Evolutionary conservation across 106 monocot species (phyloP).

Genomic region (Acorus gramineus): DNA sequence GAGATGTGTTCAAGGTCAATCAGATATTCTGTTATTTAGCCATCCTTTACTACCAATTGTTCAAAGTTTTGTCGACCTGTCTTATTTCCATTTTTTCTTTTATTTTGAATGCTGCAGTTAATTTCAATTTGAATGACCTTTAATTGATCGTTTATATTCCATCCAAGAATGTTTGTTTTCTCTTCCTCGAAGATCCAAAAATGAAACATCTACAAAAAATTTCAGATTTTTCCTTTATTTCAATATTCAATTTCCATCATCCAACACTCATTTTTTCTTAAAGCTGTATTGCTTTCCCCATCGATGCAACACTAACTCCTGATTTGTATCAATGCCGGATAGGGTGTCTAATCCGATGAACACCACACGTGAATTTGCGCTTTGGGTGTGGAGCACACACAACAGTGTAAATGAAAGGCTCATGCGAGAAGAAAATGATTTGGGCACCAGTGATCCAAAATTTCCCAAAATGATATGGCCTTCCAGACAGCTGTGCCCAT

Average conservation of each 20-base stretch:
- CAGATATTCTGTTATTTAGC: neutral
- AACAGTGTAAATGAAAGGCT: conserved; percentile 88
- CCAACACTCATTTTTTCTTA: conserved; percentile 4
- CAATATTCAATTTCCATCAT: neutral
- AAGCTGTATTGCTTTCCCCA: too few relatives aligned
- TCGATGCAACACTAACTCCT: too few relatives aligned
- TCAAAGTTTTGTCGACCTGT: too few relatives aligned
- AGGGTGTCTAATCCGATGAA: conserved; percentile 55
- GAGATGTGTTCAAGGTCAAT: conserved; percentile 80
- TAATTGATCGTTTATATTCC: too few relatives aligned
- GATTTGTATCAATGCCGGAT: too few relatives aligned
- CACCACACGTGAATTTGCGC: conserved; percentile 45
- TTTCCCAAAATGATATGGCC: conserved; percentile 92
- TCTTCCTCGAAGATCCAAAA: too few relatives aligned
- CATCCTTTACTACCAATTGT: too few relatives aligned
- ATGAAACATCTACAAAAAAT: too few relatives aligned
- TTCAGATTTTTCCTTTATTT: neutral
- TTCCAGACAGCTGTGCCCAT: conserved; percentile 57
- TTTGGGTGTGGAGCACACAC: conserved; percentile 90
- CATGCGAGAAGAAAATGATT: conserved; percentile 59
- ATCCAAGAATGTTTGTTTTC: too few relatives aligned
- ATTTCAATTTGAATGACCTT: too few relatives aligned
- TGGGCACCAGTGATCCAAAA: conserved; percentile 48
- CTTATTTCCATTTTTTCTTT: too few relatives aligned
- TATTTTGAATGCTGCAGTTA: too few relatives aligned